Conservation (phyloP, 257 asterid species). For the Capsicum pubescens region DNA sequence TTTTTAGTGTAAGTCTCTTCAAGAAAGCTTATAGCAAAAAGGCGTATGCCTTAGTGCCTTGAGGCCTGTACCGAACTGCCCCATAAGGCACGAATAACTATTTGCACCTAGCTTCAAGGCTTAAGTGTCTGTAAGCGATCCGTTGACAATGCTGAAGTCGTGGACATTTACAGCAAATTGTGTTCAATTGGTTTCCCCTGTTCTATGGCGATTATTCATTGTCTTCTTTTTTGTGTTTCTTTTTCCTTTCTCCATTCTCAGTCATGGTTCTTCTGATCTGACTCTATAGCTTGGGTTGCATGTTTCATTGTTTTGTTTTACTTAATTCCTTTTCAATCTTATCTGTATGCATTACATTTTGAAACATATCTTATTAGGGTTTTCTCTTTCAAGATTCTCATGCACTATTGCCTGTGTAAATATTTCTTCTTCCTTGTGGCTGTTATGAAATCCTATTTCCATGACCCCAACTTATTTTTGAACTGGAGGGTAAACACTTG, state of each 20-base stretch:
- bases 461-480: not conserved
- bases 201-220: not conserved
- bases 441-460: slow-evolving; percentile 12
- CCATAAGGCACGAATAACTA: not conserved
- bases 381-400: not conserved
- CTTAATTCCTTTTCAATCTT: not conserved
- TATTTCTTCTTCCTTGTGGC: not conserved
- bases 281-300: not conserved
- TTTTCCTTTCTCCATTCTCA: not conserved
- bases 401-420: not conserved
- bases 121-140: not conserved
- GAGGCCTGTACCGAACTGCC: not conserved
- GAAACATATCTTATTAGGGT: not conserved
- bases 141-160: not conserved
- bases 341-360: slow-evolving; percentile 16
- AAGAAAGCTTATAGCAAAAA: not conserved
- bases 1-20: slow-evolving; percentile 2
- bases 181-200: slow-evolving; percentile 2
- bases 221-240: not conserved
- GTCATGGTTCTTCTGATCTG: slow-evolving; percentile 8
- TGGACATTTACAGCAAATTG: not conserved
- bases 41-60: not conserved
- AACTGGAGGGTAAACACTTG: not conserved
- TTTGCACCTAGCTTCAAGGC: not conserved
- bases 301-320: not conserved